Percentiles rank a stretch among this genome's conserved stretches.
Evolutionary conservation across 2,329 filamentous ascomycete genomes (phyloP).

Genomic region (Dendrostoma leiphaemia): DNA sequence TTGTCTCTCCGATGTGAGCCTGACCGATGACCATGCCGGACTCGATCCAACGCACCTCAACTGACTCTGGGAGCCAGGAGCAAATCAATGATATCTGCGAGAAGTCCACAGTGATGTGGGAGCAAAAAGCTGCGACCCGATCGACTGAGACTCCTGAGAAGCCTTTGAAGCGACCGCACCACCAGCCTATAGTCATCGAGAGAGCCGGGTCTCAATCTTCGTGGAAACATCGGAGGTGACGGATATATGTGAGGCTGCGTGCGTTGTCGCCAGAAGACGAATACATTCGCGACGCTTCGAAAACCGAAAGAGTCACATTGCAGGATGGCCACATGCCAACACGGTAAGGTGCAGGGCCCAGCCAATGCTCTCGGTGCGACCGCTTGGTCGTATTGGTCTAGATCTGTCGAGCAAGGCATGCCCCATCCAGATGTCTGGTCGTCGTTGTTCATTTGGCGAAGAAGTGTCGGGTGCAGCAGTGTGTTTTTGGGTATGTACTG

Average conservation of each 20-base stretch:
- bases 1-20: constrained; percentile 58
- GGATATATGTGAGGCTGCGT: neutral
- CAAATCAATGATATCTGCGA: constrained; percentile 62
- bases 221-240: constrained; percentile 28
- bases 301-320: constrained; percentile 10
- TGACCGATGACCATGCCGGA: neutral
- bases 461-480: constrained; percentile 5
- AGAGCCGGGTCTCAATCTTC: constrained; percentile 35
- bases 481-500: constrained; percentile 25
- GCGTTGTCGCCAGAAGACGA: neutral
- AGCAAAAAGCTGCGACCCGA: constrained; percentile 52
- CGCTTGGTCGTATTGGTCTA: neutral
- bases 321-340: constrained; percentile 5
- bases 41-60: constrained; percentile 14
- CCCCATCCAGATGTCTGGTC: constrained; percentile 14
- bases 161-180: constrained; percentile 54
- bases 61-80: constrained; percentile 41
- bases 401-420: neutral
- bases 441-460: constrained; percentile 3
- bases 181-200: constrained; percentile 53
- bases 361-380: neutral
- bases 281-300: neutral
- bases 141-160: constrained; percentile 45
- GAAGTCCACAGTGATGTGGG: constrained; percentile 58
- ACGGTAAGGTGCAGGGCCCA: neutral